Percentiles rank a stretch among this genome's conserved stretches.
These are phyloP conservation scores for Xylariaceae sp. DNA, from an alignment of 2,329 filamentous ascomycete species.

Conservation along the genomic window DNA sequence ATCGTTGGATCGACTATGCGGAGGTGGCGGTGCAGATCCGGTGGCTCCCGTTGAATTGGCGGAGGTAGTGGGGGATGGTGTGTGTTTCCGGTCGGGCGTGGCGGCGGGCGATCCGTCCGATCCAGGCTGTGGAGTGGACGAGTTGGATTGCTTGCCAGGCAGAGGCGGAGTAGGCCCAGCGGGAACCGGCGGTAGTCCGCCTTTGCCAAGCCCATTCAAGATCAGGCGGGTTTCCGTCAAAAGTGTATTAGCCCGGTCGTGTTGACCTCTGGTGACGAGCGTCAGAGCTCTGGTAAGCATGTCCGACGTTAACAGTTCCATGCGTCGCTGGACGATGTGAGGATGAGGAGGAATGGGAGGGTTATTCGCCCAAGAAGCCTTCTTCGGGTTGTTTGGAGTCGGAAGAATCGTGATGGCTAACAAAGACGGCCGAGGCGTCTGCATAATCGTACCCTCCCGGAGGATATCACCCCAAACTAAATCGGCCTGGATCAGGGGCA, in stretches of 20 bases:
- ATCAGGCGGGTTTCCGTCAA: slow-evolving; percentile 92
- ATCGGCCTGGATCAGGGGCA: slow-evolving; percentile 92
- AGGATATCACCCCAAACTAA: slow-evolving; percentile 90
- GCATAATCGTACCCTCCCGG: slow-evolving; percentile 77
- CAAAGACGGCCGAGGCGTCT: slow-evolving; percentile 82
- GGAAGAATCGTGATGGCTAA: slow-evolving; percentile 95
- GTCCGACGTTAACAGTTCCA: slow-evolving; percentile 96
- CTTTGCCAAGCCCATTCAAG: slow-evolving; percentile 91
- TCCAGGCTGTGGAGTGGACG: slow-evolving; percentile 46
- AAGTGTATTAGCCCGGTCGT: slow-evolving; percentile 88
- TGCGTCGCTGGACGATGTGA: slow-evolving; percentile 88
- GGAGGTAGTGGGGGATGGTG: slow-evolving; percentile 50
- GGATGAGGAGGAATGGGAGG: slow-evolving; percentile 93
- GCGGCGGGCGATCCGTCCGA: slow-evolving; percentile 42
- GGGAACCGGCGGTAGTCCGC: slow-evolving; percentile 76
- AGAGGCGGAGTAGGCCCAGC: slow-evolving; percentile 26
- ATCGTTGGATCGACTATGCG: slow-evolving; percentile 51
- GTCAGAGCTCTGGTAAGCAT: slow-evolving; percentile 93
- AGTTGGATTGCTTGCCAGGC: slow-evolving; percentile 36
- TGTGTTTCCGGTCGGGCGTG: slow-evolving; percentile 51
- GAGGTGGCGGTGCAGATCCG: slow-evolving; percentile 39
- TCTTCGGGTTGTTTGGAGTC: slow-evolving; percentile 56
- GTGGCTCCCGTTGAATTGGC: slow-evolving; percentile 38
- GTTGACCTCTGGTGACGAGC: slow-evolving; percentile 82
- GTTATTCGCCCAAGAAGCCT: slow-evolving; percentile 55